Evolutionary conservation across 129 eudicot species (phyloP), one percentile per base, ranked within the genome.

Genomic region (Dittrichia graveolens): DNA sequence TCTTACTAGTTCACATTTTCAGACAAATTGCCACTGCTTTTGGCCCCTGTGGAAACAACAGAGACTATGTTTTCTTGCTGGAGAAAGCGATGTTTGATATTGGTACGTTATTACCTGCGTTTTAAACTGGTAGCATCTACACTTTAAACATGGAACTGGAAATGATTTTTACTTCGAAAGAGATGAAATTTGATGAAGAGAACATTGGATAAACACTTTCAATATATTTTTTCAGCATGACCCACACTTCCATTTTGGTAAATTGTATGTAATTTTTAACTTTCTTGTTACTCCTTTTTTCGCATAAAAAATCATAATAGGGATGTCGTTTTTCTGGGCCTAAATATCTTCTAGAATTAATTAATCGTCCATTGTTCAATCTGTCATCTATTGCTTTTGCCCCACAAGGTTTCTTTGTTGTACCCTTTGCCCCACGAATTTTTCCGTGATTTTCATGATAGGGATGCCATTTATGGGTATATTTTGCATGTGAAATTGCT

Each of bases 1-100:
- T 35, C 62, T 78, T 15, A 69, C 14, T 12, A 34, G 19, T 47
- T 10, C n/a, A 50, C 59, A 41, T 57, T 65, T 64, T 42, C 61
- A 90, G 95, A 89, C 99, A 94, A 86, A 94, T 94, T 34, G 99
- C 99, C 12, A 94, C 96, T 43, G 99, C 99, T n/a, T 65, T 62
- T 77, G 99, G 99, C 57, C 99, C 99, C 0, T 90, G 97, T 47
- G 99, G 99, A 42, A 90, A 94, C 78, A 94, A 94, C 80, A 83
- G 88, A 81, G 97, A 90, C 62, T 94, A 94, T 70, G 63, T 94
- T 4, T 94, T 94, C 82, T 65, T 74, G 67, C 71, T 94, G 82
- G 99, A 94, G 59, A 94, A 94, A 43, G 99, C 99, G 38, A 79
- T 94, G 91, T 85, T 74, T 60, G 94, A 88, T 78, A 94, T 94